Percentiles rank a stretch among this genome's conserved stretches.
These are phyloP conservation scores for Coemansia sp. DNA, from an alignment of 192 early-diverging fungal species.

Conservation along the genomic window DNA sequence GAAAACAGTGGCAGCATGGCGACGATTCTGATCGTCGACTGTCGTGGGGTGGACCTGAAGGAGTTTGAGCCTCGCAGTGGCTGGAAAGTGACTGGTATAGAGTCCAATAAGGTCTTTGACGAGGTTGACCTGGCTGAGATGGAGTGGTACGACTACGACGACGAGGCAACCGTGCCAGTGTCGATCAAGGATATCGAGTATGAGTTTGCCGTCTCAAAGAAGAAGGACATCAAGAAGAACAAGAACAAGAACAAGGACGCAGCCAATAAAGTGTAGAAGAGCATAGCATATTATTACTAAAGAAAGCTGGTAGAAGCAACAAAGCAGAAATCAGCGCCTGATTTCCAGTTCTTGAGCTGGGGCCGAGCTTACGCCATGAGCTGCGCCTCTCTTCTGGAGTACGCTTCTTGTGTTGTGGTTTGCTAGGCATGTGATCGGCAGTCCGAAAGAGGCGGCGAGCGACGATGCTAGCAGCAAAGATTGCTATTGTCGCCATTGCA, in stretches of 20 bases:
- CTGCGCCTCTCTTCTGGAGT: neutral
- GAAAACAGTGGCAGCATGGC: slow-evolving; percentile 65
- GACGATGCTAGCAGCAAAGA: neutral
- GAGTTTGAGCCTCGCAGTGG: slow-evolving; percentile 67
- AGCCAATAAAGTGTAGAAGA: neutral
- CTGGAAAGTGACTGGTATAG: slow-evolving; percentile 69
- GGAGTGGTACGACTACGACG: slow-evolving; percentile 92
- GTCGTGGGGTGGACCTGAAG: slow-evolving; percentile 80
- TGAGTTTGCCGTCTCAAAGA: slow-evolving; percentile 25
- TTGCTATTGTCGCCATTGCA: neutral
- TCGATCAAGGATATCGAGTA: slow-evolving; percentile 39
- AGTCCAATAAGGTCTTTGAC: slow-evolving; percentile 67
- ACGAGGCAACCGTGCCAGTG: slow-evolving; percentile 52
- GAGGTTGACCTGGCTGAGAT: slow-evolving; percentile 79
- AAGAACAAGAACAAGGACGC: neutral
- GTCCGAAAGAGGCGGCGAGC: neutral
- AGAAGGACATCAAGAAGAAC: slow-evolving; percentile 7
- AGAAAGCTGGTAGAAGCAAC: neutral
- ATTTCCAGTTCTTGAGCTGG: neutral
- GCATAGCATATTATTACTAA: neutral
- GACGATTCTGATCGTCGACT: slow-evolving; percentile 71
- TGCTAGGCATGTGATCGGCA: slow-evolving; percentile 2
- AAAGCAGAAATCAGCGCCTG: neutral
- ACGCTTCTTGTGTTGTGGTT: neutral
- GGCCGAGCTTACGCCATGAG: no score